Base-by-base conservation (phyloP, 306 rosid species). In the Pachyrhizus erosus region DNA sequence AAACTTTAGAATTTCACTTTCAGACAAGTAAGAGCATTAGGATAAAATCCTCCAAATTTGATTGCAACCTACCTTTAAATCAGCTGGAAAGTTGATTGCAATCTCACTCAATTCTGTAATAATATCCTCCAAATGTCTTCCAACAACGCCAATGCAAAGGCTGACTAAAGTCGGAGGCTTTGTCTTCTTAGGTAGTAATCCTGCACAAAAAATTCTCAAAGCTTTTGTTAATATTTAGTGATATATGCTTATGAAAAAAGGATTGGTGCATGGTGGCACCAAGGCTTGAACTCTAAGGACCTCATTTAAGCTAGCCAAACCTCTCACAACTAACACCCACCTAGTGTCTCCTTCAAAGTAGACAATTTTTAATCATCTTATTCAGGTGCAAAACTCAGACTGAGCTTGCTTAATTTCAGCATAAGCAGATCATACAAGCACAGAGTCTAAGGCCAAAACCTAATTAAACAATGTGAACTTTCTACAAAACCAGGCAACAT, bases 111-210 rank as follows among this genome's bases (percentile, higher is more conserved):
- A 89, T 75, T 96, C 96, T 29, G 76, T 73, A 81, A 96, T 26
- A 52, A 96, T 79, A 78, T 96, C 99, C 81, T 93, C 96, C 89
- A 96, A 89, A 91, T 96, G 84, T 79, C 78, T 91, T 26, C 99
- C 98, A 29, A 93, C 49, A 77, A 96, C 77, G 81, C 97, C 99
- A 72, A 93, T 70, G 84, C 98, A 93, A 79, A 96, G 86, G 78
- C 85, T 86, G 42, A 89, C 90, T 77, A 96, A 88, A 76, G 91
- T 91, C 2, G 90, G 87, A 73, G 98, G 92, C 33, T 85, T 88
- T 68, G 43, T 81, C 90, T 84, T 89, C 83, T 78, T 83, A 21
- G 52, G 62, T 7, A 87, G 65, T 23, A 84, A 82, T 54, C 91
- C 97, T 91, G 86, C 66, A 79, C 58, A 68, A n/a, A 81, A 77